Evolutionary conservation across 495 filamentous ascomycete genomes (phyloP).

Genomic region (Neurospora sp.): DNA sequence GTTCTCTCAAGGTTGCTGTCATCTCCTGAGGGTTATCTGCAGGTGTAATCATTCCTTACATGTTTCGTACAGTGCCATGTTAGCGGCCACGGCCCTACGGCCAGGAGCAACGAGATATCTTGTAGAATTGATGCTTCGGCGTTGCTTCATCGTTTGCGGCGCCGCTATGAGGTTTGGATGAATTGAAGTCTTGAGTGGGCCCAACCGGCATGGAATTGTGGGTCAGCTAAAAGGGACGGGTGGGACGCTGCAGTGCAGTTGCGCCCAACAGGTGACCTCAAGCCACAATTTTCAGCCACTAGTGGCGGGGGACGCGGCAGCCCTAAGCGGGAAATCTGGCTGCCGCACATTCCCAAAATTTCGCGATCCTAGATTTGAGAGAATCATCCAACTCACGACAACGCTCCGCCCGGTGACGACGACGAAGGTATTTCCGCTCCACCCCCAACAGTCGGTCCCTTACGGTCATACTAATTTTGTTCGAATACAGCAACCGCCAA

Average conservation of each 20-base stretch:
- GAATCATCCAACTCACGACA: conserved; percentile 22
- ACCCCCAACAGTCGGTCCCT: neutral
- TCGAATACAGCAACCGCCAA: conserved; percentile 26
- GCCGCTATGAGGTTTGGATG: neutral
- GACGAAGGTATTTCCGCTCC: conserved; percentile 21
- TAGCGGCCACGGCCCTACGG: neutral
- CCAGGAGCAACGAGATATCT: neutral
- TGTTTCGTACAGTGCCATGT: no score
- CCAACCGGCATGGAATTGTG: neutral
- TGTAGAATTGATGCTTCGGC: neutral
- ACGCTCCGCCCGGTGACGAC: conserved; percentile 21
- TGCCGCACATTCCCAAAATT: conserved; percentile 31
- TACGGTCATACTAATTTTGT: conserved; percentile 10
- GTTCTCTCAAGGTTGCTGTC: neutral
- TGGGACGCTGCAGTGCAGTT: neutral
- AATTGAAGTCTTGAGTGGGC: neutral
- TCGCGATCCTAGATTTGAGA: conserved; percentile 22
- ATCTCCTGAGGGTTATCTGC: neutral
- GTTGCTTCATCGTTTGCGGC: neutral
- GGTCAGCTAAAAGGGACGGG: neutral
- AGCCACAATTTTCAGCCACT: neutral
- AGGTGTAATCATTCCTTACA: neutral
- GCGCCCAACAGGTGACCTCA: neutral
- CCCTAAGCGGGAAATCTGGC: conserved; percentile 22
- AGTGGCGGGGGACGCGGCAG: conserved; percentile 7